phyloP scores from a whole-genome alignment of 805 yeast species.

The Yarrowia bubula region DNA sequence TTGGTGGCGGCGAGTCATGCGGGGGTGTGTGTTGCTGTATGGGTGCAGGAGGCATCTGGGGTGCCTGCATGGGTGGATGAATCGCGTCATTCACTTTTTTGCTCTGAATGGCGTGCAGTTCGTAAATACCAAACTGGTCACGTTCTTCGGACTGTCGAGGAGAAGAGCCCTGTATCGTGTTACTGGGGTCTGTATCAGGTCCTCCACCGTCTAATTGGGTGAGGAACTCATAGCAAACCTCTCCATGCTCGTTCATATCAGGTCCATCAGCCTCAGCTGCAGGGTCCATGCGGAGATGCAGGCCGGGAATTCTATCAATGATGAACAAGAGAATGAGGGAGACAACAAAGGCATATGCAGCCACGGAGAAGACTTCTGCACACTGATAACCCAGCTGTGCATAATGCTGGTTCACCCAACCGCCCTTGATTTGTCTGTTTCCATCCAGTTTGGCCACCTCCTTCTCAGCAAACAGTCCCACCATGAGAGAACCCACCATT shows the following conservation, averaged over 20 bases:
- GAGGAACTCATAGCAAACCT: slow-evolving; percentile 37
- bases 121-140: slow-evolving; percentile 4
- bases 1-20: background rate
- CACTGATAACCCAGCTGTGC: slow-evolving; percentile 85
- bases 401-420: slow-evolving; percentile 84
- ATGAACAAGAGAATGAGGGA: slow-evolving; percentile 64
- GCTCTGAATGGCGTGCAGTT: slow-evolving; percentile 12
- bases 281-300: slow-evolving; percentile 75
- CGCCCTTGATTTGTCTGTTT: slow-evolving; percentile 49
- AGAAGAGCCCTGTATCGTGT: slow-evolving; percentile 4
- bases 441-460: background rate
- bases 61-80: background rate
- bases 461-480: slow-evolving; percentile 75
- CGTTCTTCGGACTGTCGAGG: background rate
- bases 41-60: background rate
- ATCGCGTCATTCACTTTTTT: background rate
- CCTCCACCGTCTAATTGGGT: background rate
- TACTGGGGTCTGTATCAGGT: background rate
- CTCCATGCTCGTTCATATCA: slow-evolving; percentile 88
- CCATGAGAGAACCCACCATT: slow-evolving; percentile 70
- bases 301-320: slow-evolving; percentile 75
- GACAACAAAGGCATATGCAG: slow-evolving; percentile 70
- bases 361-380: slow-evolving; percentile 70
- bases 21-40: background rate
- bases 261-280: slow-evolving; percentile 89